Conservation (phyloP, 352 stramenopile species). For the Pythium utonaiense region DNA sequence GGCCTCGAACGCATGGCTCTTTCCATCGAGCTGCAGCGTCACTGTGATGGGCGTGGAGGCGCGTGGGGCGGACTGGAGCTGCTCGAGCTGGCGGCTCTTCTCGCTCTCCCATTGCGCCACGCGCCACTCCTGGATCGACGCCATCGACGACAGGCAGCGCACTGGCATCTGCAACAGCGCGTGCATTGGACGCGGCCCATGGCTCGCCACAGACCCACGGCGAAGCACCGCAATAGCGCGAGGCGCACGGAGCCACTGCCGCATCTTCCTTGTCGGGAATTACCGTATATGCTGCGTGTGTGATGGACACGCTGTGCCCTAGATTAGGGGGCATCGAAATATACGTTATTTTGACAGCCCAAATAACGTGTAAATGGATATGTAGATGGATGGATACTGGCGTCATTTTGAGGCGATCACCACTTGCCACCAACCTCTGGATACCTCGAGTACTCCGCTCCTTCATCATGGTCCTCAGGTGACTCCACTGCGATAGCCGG, state of each 20-base stretch:
- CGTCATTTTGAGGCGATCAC: too few species aligned
- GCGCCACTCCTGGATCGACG: constrained; percentile 45
- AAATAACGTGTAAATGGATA: constrained; percentile 2
- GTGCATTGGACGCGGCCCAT: neutral
- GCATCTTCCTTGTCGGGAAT: constrained; percentile 4
- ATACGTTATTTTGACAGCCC: neutral
- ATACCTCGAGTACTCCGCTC: neutral
- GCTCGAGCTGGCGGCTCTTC: constrained; percentile 40
- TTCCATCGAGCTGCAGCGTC: constrained; percentile 27
- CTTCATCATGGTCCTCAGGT: neutral
- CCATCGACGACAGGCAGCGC: constrained; percentile 8
- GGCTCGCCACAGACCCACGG: neutral
- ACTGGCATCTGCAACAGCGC: neutral
- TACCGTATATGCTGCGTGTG: neutral
- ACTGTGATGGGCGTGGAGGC: constrained; percentile 39
- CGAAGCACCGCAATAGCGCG: constrained; percentile 10
- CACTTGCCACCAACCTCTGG: neutral
- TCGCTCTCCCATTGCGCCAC: constrained; percentile 53
- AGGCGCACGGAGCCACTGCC: constrained; percentile 10
- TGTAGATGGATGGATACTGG: too few species aligned
- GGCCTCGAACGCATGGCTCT: constrained; percentile 40
- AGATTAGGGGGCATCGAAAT: neutral
- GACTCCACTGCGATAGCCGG: neutral
- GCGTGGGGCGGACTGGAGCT: constrained; percentile 16
- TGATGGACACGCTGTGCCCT: constrained; percentile 3